Evolutionary conservation across 164 flowering plant genomes (phyloP).

Genomic region (Umbellularia californica): DNA sequence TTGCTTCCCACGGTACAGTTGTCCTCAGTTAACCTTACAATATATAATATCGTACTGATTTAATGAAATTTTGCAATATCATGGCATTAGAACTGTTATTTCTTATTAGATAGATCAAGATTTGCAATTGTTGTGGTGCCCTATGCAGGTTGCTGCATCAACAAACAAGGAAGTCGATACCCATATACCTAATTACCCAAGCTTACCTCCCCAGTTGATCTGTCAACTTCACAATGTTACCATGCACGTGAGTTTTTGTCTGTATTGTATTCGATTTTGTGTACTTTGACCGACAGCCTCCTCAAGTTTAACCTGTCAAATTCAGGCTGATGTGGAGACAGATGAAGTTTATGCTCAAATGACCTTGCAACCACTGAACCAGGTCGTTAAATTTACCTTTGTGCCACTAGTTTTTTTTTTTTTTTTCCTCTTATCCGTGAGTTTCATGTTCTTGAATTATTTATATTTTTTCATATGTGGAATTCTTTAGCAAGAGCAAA

Average conservation of each 20-base stretch:
- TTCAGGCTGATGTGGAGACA: constrained; percentile 90
- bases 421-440: neutral
- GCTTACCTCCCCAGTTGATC: constrained; percentile 86
- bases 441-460: neutral
- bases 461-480: neutral
- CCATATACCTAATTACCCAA: constrained; percentile 83
- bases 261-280: neutral
- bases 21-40: neutral
- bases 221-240: constrained; percentile 92
- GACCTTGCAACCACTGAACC: constrained; percentile 85
- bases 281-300: neutral
- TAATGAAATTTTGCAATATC: neutral
- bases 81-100: neutral
- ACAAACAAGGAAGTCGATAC: constrained; percentile 88
- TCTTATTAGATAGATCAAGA: neutral
- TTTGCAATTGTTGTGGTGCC: neutral
- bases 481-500: constrained; percentile 77
- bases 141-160: constrained; percentile 71
- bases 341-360: constrained; percentile 96
- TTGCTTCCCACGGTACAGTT: neutral
- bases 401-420: neutral
- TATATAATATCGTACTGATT: neutral
- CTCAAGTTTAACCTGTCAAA: constrained; percentile 9
- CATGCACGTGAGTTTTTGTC: constrained; percentile 69
- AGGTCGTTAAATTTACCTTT: constrained; percentile 31